A percentile compares a stretch with the other conserved stretches of the same genome.
Evolutionary conservation across 148 eudicot genomes (phyloP).

Genomic region (Heliosperma pusillum): DNA sequence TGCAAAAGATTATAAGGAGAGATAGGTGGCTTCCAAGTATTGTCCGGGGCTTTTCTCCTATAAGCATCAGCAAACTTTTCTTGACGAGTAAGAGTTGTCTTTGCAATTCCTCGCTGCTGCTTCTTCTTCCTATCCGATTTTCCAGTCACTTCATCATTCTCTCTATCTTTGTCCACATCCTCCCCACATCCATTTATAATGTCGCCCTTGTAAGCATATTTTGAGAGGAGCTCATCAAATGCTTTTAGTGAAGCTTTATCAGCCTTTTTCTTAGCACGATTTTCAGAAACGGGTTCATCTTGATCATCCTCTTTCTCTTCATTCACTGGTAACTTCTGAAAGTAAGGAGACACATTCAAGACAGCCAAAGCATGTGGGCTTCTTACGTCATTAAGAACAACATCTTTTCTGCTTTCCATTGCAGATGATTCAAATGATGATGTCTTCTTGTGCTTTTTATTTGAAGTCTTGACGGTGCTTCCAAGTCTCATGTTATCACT

Average conservation of each 20-base stretch:
- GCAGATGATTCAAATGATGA: slow-evolving; percentile 8
- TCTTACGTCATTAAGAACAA: not conserved
- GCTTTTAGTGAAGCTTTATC: not conserved
- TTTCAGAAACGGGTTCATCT: slow-evolving; percentile 6
- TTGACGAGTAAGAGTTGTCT: slow-evolving; percentile 32
- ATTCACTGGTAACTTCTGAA: slow-evolving; percentile 12
- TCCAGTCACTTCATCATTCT: slow-evolving; percentile 11
- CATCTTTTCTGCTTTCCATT: slow-evolving; percentile 5
- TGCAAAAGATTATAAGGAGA: slow-evolving; percentile 66
- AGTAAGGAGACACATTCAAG: slow-evolving; percentile 19
- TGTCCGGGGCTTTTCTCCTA: slow-evolving; percentile 43
- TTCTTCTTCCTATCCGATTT: slow-evolving; percentile 25
- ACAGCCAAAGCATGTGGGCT: slow-evolving; percentile 10
- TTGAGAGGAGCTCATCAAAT: slow-evolving; percentile 35
- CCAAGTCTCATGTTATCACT: slow-evolving; percentile 2
- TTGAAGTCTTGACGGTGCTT: not conserved
- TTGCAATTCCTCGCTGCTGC: not conserved
- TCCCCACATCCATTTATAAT: slow-evolving; percentile 14
- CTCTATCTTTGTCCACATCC: slow-evolving; percentile 2
- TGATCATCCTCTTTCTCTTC: slow-evolving; percentile 11
- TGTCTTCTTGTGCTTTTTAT: slow-evolving; percentile 19
- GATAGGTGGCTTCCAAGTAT: slow-evolving; percentile 73
- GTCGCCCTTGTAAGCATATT: slow-evolving; percentile 31
- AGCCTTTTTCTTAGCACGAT: slow-evolving; percentile 2
- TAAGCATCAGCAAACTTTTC: slow-evolving; percentile 65